Evolutionary conservation across 2,329 filamentous ascomycete species (phyloP).

Genomic region (Ophiostoma piceae): DNA sequence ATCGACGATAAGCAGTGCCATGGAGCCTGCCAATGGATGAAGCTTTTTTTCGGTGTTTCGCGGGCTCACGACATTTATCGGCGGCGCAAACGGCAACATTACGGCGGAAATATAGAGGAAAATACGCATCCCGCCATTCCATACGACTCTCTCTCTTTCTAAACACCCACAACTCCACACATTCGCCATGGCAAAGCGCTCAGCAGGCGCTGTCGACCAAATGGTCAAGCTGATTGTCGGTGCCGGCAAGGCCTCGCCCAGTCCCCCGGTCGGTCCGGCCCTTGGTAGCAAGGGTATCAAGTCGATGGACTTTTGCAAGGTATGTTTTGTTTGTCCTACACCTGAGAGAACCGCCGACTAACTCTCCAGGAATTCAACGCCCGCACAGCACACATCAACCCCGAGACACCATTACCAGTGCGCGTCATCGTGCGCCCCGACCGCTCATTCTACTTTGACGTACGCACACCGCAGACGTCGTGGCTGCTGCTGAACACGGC

Average conservation of each 20-base stretch:
- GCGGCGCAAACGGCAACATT: not conserved
- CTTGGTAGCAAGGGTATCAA: constrained; percentile 97
- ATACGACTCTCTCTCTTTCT: not conserved
- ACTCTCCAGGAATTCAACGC: constrained; percentile 87
- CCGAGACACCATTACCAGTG: constrained; percentile 82
- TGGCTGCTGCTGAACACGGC: constrained; percentile 83
- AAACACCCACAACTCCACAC: not conserved
- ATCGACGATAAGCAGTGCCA: not conserved
- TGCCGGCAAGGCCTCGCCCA: constrained; percentile 88
- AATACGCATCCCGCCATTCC: not conserved
- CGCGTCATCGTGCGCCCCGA: constrained; percentile 89
- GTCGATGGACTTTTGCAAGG: constrained; percentile 99
- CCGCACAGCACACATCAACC: constrained; percentile 74
- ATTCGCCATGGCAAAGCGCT: constrained; percentile 47
- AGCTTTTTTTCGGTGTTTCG: not conserved
- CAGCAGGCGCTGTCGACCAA: constrained; percentile 49
- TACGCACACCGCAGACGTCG: constrained; percentile 91
- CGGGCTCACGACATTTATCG: not conserved
- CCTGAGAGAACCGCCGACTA: not conserved
- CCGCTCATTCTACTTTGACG: constrained; percentile 85
- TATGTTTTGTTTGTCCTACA: constrained; percentile 34
- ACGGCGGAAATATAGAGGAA: not conserved
- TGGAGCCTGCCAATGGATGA: constrained; percentile 3
- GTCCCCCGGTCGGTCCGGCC: constrained; percentile 91
- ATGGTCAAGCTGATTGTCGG: constrained; percentile 97